Evolutionary conservation across 1,284 basidiomycete genomes (phyloP), one percentile per base, ranked within the genome.

Genomic region (Trichosporon inkin): DNA sequence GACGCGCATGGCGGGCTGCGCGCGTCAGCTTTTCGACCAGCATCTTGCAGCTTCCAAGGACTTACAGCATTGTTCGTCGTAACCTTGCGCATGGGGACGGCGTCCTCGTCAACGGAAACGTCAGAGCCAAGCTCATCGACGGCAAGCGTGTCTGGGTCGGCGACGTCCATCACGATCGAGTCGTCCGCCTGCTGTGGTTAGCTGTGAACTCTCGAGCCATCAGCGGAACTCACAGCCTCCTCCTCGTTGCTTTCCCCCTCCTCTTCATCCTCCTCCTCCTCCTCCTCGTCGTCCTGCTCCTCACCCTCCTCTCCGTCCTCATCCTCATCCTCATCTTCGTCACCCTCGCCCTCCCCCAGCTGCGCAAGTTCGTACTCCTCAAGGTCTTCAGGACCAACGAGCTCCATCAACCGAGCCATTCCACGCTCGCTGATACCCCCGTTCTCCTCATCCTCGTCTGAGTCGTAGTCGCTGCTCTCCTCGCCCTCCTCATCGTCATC

Each of bases 381-480:
- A 49, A 75, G 56, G 58, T 75, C 75, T 56, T 72, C 74, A 51
- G 87, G 84, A 4, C 82, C 83, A 55, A 86, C 78, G 8, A 85
- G 81, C 56, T 84, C 81, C 82, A 88, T 84, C 37, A 88, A 79
- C 57, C 84, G 81, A 71, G 81, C 78, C 84, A 83, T 84, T 71
- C 92, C 90, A 71, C 90, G 88, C 61, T 91, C 89, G 65, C 87
- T 90, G 61, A 93, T 79, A 63, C 91, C 89, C 38, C 89, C 89
- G 80, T 89, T 87, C 72, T 92, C 90, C 58, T 84, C 84, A 67
- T 85, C 84, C 40, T 90, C 77, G 72, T 91, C 87, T 35, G 73
- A 72, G 34, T 67, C 68, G 16, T 67, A 67, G 36, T 67, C 66
- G 11, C 63, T 62, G 17, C 68, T 69, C 17, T 71, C 69, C 17